Evolutionary conservation across 1,139 yeast genomes (phyloP).

Genomic region (Pichia sp.): DNA sequence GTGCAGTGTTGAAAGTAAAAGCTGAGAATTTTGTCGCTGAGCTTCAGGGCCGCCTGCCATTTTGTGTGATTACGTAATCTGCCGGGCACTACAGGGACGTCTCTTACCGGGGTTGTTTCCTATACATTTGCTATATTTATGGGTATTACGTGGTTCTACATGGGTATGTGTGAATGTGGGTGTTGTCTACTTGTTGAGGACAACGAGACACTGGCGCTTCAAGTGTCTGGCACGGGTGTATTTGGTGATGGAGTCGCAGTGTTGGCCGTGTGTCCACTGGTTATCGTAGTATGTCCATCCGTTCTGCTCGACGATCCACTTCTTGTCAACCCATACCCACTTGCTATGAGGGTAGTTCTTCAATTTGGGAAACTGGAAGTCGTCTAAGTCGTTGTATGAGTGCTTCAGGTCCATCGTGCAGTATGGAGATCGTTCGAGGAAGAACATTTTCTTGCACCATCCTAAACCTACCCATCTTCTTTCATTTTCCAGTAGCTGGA

Average conservation of each 20-base stretch:
- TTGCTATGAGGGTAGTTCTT: slow-evolving; percentile 12
- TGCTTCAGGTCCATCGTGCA: slow-evolving; percentile 45
- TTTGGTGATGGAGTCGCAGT: slow-evolving; percentile 46
- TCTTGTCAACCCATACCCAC: slow-evolving; percentile 46
- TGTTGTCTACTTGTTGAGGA: slow-evolving; percentile 25
- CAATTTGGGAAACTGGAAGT: slow-evolving; percentile 46
- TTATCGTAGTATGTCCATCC: slow-evolving; percentile 57
- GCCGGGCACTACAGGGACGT: too few species aligned
- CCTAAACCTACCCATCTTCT: slow-evolving; percentile 64
- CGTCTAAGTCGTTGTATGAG: slow-evolving; percentile 35
- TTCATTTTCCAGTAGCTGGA: slow-evolving; percentile 55
- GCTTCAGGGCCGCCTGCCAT: too few species aligned
- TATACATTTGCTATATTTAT: too few species aligned
- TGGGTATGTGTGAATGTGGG: too few species aligned
- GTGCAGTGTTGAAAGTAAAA: too few species aligned
- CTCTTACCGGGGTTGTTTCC: too few species aligned
- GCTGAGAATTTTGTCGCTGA: too few species aligned
- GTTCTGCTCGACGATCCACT: slow-evolving; percentile 45
- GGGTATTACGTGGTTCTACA: too few species aligned
- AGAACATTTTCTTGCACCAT: slow-evolving; percentile 51
- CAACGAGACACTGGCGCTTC: slow-evolving; percentile 46
- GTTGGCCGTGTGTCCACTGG: slow-evolving; percentile 46
- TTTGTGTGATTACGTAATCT: too few species aligned
- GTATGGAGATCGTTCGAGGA: slow-evolving; percentile 50
- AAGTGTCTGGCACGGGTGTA: slow-evolving; percentile 53